Evolutionary conservation across 2,329 filamentous ascomycete genomes (phyloP), one percentile per base, ranked within the genome.

Genomic region (Phialophora tarda): DNA sequence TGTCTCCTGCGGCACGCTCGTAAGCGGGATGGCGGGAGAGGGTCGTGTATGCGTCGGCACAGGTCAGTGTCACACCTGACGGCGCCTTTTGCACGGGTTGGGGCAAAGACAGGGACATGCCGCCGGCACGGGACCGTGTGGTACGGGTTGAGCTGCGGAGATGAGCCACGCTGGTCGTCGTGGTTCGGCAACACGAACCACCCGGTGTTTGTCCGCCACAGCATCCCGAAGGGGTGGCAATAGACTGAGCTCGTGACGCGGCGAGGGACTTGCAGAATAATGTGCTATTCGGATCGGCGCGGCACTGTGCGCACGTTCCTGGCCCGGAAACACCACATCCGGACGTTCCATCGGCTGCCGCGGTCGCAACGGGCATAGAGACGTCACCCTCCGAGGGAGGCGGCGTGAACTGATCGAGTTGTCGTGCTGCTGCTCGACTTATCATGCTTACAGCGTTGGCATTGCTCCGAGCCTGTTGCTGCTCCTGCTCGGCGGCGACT

Each of bases 241-340:
- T n/a, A 23, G 56, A 65, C 60, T 62, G 71, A 62, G 66, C 68
- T 21, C 76, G 80, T 65, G 76, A 89, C 67, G 91, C 91, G 26
- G 91, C 90, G 60, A 94, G 86, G 11, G 91, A 89, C 69, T 91
- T 90, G 78, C 91, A 95, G 81, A 95, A 95, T 44, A 93, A 85
- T 1, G 90, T 91, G 2, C 91, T 92, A 75, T 90, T 89, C 21
- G 91, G 91, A 75, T 94, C 91, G 1, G 87, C 83, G 66, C 89
- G 84, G 75, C 91, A 95, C 78, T 94, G 91, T 3, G 89, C 86
- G 75, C 91, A 95, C 17, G 89, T 91, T 10, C 91, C 91, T 0
- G 91, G 91, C 0, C 90, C 91, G 61, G 89, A 89, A 44, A 86
- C 82, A 28, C 90, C 83, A 55, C 67, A 78, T 69, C 66, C 71